A percentile compares a stretch with the other conserved stretches of the same genome.
Evolutionary conservation across 1,284 basidiomycete species (phyloP).

Genomic region (Baeospora myosura): DNA sequence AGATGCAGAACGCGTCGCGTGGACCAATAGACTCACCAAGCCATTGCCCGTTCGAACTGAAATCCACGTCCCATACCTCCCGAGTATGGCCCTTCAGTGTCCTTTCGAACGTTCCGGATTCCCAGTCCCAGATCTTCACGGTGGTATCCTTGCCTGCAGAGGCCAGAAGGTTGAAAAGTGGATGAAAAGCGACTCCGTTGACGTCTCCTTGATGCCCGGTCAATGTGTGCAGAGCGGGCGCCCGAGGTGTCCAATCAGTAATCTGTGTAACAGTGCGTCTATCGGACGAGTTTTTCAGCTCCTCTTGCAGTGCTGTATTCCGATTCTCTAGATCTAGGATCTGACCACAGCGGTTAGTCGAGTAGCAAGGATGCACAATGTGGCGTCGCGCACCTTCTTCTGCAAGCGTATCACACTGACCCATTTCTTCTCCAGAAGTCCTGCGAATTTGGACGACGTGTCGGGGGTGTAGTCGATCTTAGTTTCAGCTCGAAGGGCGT

Average conservation of each 20-base stretch:
- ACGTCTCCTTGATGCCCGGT: slow-evolving; percentile 60
- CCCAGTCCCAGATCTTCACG: slow-evolving; percentile 81
- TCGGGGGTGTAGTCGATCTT: slow-evolving; percentile 51
- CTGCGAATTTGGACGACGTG: slow-evolving; percentile 54
- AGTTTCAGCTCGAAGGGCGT: slow-evolving; percentile 1
- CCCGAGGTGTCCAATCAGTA: slow-evolving; percentile 63
- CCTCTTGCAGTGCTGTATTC: slow-evolving; percentile 55
- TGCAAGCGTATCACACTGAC: slow-evolving; percentile 73
- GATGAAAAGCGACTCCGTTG: slow-evolving; percentile 67
- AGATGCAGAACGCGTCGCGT: too few relatives aligned
- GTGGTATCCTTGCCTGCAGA: slow-evolving; percentile 67
- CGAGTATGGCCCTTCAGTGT: slow-evolving; percentile 77
- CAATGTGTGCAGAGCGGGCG: slow-evolving; percentile 54
- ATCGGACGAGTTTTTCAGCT: slow-evolving; percentile 45
- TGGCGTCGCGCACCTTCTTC: slow-evolving; percentile 55
- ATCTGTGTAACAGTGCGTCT: slow-evolving; percentile 37
- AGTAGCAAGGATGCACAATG: background rate
- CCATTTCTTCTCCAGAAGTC: slow-evolving; percentile 79
- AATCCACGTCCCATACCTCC: slow-evolving; percentile 66
- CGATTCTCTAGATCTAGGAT: slow-evolving; percentile 71
- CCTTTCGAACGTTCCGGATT: slow-evolving; percentile 71
- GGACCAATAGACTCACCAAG: slow-evolving; percentile 40
- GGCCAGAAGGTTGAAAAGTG: slow-evolving; percentile 59
- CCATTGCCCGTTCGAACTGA: slow-evolving; percentile 59
- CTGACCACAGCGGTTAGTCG: slow-evolving; percentile 24